phyloP scores from a whole-genome alignment of 805 yeast species.

The Myxozyma neglecta region DNA sequence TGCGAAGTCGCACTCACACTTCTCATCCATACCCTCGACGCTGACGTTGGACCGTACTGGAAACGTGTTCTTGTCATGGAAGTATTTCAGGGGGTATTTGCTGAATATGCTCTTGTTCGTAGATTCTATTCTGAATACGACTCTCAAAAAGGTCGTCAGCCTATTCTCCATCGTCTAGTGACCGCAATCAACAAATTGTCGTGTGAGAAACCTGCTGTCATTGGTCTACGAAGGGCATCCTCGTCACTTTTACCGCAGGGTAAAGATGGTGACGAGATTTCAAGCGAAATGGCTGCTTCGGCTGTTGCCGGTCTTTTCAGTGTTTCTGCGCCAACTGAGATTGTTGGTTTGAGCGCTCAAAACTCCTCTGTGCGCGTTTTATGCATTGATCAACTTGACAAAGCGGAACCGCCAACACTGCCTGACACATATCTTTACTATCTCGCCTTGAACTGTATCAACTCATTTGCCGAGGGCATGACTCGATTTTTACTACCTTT shows the following conservation, averaged over 20 bases:
- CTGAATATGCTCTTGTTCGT: conserved; percentile 55
- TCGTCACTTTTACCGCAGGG: conserved; percentile 10
- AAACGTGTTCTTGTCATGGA: conserved; percentile 73
- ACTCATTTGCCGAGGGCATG: conserved; percentile 66
- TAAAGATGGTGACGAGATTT: conserved; percentile 1
- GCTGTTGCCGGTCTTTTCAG: conserved; percentile 24
- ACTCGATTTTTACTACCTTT: conserved; percentile 52
- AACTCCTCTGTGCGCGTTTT: conserved; percentile 42
- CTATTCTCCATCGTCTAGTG: conserved; percentile 59
- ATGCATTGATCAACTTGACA: conserved; percentile 76
- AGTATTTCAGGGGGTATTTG: conserved; percentile 59
- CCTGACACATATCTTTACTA: conserved; percentile 63
- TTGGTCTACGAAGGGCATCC: conserved; percentile 34
- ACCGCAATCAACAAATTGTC: conserved; percentile 45
- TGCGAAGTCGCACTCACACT: conserved; percentile 77
- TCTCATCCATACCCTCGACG: conserved; percentile 67
- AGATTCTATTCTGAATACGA: conserved; percentile 66
- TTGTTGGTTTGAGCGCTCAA: conserved; percentile 21
- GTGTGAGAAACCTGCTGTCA: conserved; percentile 40
- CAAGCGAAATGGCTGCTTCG: conserved; percentile 4
- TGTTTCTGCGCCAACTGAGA: conserved; percentile 8
- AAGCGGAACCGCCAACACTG: conserved; percentile 67
- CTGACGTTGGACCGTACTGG: conserved; percentile 65
- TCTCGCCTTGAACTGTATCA: conserved; percentile 56
- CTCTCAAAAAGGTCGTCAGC: conserved; percentile 54